Evolutionary conservation across 2,329 filamentous ascomycete species (phyloP).

Genomic region (Myotisia sp.): DNA sequence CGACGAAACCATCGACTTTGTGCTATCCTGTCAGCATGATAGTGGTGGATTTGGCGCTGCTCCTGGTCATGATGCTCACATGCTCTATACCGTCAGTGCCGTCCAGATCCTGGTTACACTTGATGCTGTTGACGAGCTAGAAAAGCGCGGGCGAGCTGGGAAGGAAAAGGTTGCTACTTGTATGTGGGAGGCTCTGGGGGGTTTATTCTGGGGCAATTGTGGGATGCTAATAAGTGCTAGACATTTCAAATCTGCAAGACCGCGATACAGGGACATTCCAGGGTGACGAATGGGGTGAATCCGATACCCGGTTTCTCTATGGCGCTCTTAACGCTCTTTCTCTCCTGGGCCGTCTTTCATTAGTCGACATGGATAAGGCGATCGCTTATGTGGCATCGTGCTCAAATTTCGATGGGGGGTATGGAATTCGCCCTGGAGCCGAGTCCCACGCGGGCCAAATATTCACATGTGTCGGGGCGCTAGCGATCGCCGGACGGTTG

Average conservation of each 20-base stretch:
- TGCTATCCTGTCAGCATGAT: constrained; percentile 84
- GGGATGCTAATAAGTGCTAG: constrained; percentile 26
- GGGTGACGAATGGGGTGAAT: constrained; percentile 92
- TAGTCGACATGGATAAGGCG: constrained; percentile 67
- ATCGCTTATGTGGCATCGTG: constrained; percentile 67
- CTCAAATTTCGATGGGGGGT: constrained; percentile 88
- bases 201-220: no score
- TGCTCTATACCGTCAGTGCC: constrained; percentile 89
- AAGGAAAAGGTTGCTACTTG: constrained; percentile 64
- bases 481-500: constrained; percentile 68
- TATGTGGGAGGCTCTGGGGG: no score
- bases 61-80: constrained; percentile 85
- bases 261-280: constrained; percentile 69
- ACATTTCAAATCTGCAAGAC: constrained; percentile 72
- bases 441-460: constrained; percentile 94
- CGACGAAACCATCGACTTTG: constrained; percentile 71
- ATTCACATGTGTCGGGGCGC: constrained; percentile 79
- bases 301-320: constrained; percentile 88
- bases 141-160: constrained; percentile 50
- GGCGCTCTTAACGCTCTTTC: constrained; percentile 81
- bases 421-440: constrained; percentile 74
- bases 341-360: constrained; percentile 55
- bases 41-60: constrained; percentile 87
- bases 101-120: constrained; percentile 83
- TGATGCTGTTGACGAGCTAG: constrained; percentile 71